Base-by-base conservation (phyloP, 768 basidiomycete species). In the Psilocybe cubensis region DNA sequence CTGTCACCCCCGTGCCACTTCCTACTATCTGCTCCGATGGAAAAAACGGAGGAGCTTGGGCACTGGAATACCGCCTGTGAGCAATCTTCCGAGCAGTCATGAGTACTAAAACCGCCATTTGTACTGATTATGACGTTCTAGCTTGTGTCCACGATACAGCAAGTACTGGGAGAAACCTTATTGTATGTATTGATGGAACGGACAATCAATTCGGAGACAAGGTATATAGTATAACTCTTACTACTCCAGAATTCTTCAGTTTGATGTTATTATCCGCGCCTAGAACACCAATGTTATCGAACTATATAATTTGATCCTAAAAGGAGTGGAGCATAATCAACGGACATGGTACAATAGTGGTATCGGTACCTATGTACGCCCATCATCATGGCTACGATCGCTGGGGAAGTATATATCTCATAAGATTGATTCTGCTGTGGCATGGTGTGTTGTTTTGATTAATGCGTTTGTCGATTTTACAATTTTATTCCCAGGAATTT, bases 341-440 rank as follows among this genome's bases (percentile, higher is more conserved):
- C 51, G 45, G 5, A 58, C 59, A 0, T 65, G 57, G 48, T 65
- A 65, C 42, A 60, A 60, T 29, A 65, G 64, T 14, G 64, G 64
- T 0, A 65, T 63, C 28, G 64, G 61, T 1, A 65, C 64, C 4
- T 63, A 63, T 31, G 64, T 57, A 23, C 59, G 43, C 24, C 64
- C 61, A 5, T 63, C 59, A 1, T 58, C n/a, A n/a, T 53, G 51
- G 52, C 21, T n/a, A n/a, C n/a, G n/a, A 10, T 61, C 61, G 8
- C 31, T 24, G n/a, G 47, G n/a, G 6, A 60, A 44, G 27, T 56
- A 56, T 23, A 5, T 63, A 1, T 29, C 10, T 18, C 59, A 62
- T 25, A 60, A 52, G 20, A 49, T 63, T 18, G 64, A 63, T 24
- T 33, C 55, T n/a, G 61, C 57, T 0, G 61, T 63, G 20, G 64